phyloP scores from a whole-genome alignment of 805 yeast genomes.

The Alloascoidea hylecoeti region DNA sequence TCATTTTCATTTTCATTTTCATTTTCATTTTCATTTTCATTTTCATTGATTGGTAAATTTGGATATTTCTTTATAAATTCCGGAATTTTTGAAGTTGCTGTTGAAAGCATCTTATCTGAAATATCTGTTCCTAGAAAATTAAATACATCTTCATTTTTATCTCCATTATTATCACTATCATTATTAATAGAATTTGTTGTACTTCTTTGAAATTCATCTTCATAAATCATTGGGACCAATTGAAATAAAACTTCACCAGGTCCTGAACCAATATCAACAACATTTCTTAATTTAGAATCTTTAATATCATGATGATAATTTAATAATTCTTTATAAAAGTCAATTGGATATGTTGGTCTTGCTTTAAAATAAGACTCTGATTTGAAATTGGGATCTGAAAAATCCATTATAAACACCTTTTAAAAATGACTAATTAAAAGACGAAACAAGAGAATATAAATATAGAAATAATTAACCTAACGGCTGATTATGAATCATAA shows the following conservation, averaged over 20 bases:
- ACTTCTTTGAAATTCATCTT: too few relatives aligned
- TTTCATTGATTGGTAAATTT: constrained; percentile 7
- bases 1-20: constrained; percentile 7
- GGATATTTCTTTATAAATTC: constrained; percentile 5
- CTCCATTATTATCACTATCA: too few relatives aligned
- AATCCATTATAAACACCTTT: constrained; percentile 74
- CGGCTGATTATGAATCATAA: too few relatives aligned
- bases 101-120: constrained; percentile 38
- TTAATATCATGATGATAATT: constrained; percentile 24
- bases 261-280: constrained; percentile 71
- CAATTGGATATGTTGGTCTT: constrained; percentile 54
- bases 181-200: too few relatives aligned
- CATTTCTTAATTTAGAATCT: constrained; percentile 15
- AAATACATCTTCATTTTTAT: constrained; percentile 28
- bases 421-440: constrained; percentile 3
- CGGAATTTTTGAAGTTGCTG: constrained; percentile 20
- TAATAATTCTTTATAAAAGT: constrained; percentile 27
- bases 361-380: constrained; percentile 37
- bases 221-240: constrained; percentile 16
- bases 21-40: constrained; percentile 11
- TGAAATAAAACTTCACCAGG: constrained; percentile 61
- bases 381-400: constrained; percentile 35
- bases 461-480: too few relatives aligned
- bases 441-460: too few relatives aligned
- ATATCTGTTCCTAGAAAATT: constrained; percentile 49